Conservation (phyloP, 768 basidiomycete species). For the Amanita inopinata region DNA sequence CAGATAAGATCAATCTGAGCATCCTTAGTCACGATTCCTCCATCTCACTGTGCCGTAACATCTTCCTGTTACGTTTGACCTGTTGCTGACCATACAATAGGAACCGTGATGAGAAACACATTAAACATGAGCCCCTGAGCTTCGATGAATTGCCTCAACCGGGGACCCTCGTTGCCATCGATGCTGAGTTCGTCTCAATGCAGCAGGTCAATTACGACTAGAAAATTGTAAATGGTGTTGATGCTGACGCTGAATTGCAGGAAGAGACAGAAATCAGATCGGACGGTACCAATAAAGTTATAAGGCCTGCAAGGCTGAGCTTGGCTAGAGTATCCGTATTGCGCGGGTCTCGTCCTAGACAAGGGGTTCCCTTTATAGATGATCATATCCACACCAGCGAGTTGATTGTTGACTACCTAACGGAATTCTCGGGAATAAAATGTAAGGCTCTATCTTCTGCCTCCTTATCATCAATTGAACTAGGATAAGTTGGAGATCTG, state of each 20-base stretch:
- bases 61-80: background rate
- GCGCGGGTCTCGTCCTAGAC: slow-evolving; percentile 71
- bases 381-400: slow-evolving; percentile 98
- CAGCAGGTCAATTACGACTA: slow-evolving; percentile 54
- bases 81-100: slow-evolving; percentile 25
- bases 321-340: slow-evolving; percentile 92
- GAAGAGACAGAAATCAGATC: slow-evolving; percentile 95
- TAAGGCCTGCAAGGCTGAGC: slow-evolving; percentile 85
- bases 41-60: slow-evolving; percentile 55
- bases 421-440: slow-evolving; percentile 93
- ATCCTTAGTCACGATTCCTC: slow-evolving; percentile 84
- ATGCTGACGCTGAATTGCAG: slow-evolving; percentile 25
- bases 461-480: slow-evolving; percentile 6
- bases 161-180: slow-evolving; percentile 88
- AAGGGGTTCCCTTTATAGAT: slow-evolving; percentile 90
- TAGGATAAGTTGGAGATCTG: slow-evolving; percentile 72
- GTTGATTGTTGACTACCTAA: slow-evolving; percentile 90
- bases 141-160: slow-evolving; percentile 73
- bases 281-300: slow-evolving; percentile 87
- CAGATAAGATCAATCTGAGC: slow-evolving; percentile 55
- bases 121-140: slow-evolving; percentile 71
- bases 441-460: slow-evolving; percentile 37
- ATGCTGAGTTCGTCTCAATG: slow-evolving; percentile 96
- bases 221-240: background rate
- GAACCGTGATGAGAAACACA: slow-evolving; percentile 59